phyloP scores from a whole-genome alignment of 2,329 filamentous ascomycete species.

The Diaporthe australafricana region DNA sequence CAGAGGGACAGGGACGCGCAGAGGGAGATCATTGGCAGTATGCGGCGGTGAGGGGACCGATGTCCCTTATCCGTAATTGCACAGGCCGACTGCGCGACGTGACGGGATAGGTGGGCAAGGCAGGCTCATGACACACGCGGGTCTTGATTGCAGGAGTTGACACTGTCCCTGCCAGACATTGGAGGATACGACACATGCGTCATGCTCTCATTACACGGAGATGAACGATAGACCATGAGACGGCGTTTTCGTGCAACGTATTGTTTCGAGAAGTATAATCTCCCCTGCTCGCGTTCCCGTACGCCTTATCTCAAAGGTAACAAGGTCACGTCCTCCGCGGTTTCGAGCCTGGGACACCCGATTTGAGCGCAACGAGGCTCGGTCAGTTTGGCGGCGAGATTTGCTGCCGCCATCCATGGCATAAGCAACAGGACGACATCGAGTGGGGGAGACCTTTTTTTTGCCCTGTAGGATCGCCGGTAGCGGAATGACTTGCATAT shows the following conservation, averaged over 20 bases:
- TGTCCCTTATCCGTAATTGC: background rate
- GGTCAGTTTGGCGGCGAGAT: background rate
- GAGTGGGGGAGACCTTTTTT: background rate
- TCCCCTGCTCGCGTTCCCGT: background rate
- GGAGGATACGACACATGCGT: constrained; percentile 28
- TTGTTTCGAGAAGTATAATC: constrained; percentile 13
- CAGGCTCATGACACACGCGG: constrained; percentile 21
- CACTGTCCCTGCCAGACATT: constrained; percentile 21
- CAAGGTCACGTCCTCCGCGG: background rate
- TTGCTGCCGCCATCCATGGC: too few species aligned
- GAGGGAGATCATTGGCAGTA: constrained; percentile 83
- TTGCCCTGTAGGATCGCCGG: constrained; percentile 20
- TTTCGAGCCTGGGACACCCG: background rate
- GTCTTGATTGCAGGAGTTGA: constrained; percentile 27
- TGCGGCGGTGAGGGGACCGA: constrained; percentile 53
- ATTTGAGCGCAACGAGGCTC: background rate
- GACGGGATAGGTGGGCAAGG: background rate
- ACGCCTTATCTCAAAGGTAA: background rate
- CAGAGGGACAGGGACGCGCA: constrained; percentile 88
- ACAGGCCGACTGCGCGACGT: constrained; percentile 2
- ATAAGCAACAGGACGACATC: background rate
- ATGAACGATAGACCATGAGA: constrained; percentile 33
- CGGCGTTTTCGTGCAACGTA: constrained; percentile 29
- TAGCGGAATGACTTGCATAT: constrained; percentile 30
- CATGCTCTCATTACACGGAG: constrained; percentile 29